These are phyloP conservation scores for Xylariomycetidae sp. DNA, from an alignment of 2,329 filamentous ascomycete genomes.

Conservation along the genomic window DNA sequence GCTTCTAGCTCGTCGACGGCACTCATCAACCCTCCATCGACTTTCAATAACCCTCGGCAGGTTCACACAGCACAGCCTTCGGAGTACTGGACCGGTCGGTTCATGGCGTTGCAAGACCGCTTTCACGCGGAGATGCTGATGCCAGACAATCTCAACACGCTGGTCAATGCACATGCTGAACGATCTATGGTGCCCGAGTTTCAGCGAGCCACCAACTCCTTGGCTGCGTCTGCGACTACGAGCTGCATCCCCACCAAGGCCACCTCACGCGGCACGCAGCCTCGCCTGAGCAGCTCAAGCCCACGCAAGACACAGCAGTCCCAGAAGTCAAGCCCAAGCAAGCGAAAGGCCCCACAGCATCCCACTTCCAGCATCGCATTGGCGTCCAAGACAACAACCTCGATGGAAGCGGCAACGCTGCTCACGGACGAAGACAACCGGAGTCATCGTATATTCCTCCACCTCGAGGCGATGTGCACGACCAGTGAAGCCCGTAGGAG, in stretches of 20 bases:
- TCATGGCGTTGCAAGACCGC: slow-evolving; percentile 50
- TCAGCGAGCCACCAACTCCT: slow-evolving; percentile 9
- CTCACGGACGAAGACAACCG: slow-evolving; percentile 36
- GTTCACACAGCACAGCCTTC: slow-evolving; percentile 39
- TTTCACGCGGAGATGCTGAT: slow-evolving; percentile 37
- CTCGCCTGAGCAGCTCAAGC: not conserved
- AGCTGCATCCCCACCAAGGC: slow-evolving; percentile 5
- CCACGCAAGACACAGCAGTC: slow-evolving; percentile 1
- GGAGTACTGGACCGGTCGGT: slow-evolving; percentile 58
- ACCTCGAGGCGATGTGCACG: slow-evolving; percentile 40
- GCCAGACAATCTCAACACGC: slow-evolving; percentile 17
- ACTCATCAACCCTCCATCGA: not conserved
- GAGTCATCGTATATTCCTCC: slow-evolving; percentile 37
- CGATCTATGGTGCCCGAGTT: slow-evolving; percentile 5
- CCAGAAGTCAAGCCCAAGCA: not conserved
- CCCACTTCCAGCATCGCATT: slow-evolving; percentile 2
- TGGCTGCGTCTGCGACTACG: slow-evolving; percentile 12
- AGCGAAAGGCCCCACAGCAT: not conserved
- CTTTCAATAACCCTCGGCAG: slow-evolving; percentile 15
- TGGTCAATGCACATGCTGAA: slow-evolving; percentile 17
- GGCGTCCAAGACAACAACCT: not conserved
- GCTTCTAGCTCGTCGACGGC: slow-evolving; percentile 8
- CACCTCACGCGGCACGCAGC: not conserved
- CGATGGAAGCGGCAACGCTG: slow-evolving; percentile 5
- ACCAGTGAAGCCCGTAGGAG: slow-evolving; percentile 43